These are phyloP conservation scores for Parafenestella ontariensis DNA, from an alignment of 2,329 filamentous ascomycete species.

Conservation along the genomic window DNA sequence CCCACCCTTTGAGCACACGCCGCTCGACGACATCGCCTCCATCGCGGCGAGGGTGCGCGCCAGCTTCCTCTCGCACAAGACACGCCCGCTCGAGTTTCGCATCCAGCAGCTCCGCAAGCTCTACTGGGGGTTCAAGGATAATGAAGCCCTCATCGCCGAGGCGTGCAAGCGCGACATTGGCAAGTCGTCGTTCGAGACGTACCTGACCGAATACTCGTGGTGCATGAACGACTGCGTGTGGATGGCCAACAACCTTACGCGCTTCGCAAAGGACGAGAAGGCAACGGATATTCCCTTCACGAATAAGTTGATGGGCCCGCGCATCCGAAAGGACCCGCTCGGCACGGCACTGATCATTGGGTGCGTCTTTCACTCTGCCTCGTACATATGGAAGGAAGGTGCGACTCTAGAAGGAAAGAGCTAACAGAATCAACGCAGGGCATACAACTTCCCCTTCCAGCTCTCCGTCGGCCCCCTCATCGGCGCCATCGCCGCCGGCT, in stretches of 20 bases:
- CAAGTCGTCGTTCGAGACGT: constrained; percentile 78
- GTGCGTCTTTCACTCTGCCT: constrained; percentile 53
- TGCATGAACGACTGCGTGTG: constrained; percentile 81
- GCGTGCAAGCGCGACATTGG: constrained; percentile 79
- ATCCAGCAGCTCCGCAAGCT: constrained; percentile 88
- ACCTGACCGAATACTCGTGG: constrained; percentile 78
- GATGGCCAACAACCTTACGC: constrained; percentile 76
- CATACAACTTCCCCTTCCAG: constrained; percentile 94
- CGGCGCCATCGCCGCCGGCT: constrained; percentile 91
- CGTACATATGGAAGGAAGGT: not conserved
- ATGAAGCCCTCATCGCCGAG: constrained; percentile 73
- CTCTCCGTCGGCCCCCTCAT: constrained; percentile 79
- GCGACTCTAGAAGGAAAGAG: not conserved
- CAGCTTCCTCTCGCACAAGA: constrained; percentile 81
- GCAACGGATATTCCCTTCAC: constrained; percentile 72
- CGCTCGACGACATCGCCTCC: constrained; percentile 43
- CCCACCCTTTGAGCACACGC: constrained; percentile 46
- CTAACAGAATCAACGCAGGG: constrained; percentile 50
- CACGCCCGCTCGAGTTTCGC: constrained; percentile 81
- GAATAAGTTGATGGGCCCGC: constrained; percentile 74
- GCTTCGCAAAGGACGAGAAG: constrained; percentile 83
- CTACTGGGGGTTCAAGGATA: constrained; percentile 90
- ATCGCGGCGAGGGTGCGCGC: constrained; percentile 62
- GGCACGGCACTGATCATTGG: constrained; percentile 86
- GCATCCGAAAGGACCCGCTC: constrained; percentile 85